These are phyloP conservation scores for Chaetomium cochliodes DNA, from an alignment of 495 filamentous ascomycete species.

Conservation along the genomic window DNA sequence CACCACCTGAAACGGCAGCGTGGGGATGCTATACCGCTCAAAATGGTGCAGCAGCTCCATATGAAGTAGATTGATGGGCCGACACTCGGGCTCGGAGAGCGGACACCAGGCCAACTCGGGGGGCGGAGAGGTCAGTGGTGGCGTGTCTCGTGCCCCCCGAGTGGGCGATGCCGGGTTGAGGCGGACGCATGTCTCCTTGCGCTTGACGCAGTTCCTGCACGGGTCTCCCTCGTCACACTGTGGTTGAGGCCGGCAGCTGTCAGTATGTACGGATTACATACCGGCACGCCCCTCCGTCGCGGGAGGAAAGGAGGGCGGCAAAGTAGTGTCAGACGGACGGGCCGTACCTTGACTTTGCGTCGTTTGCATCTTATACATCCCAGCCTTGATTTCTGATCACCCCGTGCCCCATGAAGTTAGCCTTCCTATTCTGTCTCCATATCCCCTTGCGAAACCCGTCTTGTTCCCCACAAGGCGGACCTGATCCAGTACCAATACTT, in stretches of 20 bases:
- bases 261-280: background rate
- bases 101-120: slow-evolving; percentile 13
- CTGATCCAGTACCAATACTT: background rate
- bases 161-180: slow-evolving; percentile 2
- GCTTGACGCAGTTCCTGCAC: slow-evolving; percentile 33
- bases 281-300: slow-evolving; percentile 4
- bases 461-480: background rate
- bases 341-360: slow-evolving; percentile 31
- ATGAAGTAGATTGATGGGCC: slow-evolving; percentile 31
- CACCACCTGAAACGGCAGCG: slow-evolving; percentile 29
- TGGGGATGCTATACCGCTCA: slow-evolving; percentile 26
- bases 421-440: background rate
- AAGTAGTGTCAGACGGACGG: background rate
- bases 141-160: background rate
- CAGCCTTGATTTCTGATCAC: slow-evolving; percentile 27
- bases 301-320: background rate
- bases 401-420: background rate
- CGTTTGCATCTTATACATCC: slow-evolving; percentile 30
- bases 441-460: background rate
- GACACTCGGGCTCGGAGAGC: slow-evolving; percentile 13
- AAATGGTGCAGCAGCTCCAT: slow-evolving; percentile 37
- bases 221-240: slow-evolving; percentile 32
- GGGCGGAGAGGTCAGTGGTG: slow-evolving; percentile 9
- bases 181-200: slow-evolving; percentile 29
- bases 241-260: background rate